Conservation (phyloP, 352 stramenopile genomes). For the Phytophthora litchii region DNA sequence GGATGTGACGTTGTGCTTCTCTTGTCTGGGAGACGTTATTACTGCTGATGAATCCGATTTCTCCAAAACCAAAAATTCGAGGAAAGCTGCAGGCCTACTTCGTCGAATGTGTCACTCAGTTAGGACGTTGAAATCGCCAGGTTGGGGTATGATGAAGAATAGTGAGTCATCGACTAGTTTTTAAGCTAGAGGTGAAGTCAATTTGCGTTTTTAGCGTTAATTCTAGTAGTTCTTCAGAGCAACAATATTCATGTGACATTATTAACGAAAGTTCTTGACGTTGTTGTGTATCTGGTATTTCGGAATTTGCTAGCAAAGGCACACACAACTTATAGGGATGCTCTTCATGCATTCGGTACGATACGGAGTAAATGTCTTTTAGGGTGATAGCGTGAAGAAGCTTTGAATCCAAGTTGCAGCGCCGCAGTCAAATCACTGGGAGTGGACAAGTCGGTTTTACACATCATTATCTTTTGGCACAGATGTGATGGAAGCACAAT, state of each 20-base stretch:
- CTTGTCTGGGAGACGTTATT: constrained; percentile 13
- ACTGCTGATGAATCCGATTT: constrained; percentile 8
- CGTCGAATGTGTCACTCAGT: constrained; percentile 20
- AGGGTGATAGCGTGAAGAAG: background rate
- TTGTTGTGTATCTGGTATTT: background rate
- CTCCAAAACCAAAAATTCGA: constrained; percentile 4
- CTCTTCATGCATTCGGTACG: no score
- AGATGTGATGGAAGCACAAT: constrained; percentile 12
- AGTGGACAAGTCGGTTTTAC: constrained; percentile 12
- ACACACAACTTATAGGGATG: no score
- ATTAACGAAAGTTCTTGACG: background rate
- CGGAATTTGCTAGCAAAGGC: background rate
- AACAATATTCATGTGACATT: background rate
- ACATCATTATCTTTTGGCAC: constrained; percentile 14
- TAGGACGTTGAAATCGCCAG: constrained; percentile 10
- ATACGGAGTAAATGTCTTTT: background rate
- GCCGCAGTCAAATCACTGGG: constrained; percentile 1
- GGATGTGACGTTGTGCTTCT: constrained; percentile 11
- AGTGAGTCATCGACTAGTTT: constrained; percentile 8
- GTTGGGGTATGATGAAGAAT: constrained; percentile 10
- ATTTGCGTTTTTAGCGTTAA: background rate
- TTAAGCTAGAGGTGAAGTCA: background rate
- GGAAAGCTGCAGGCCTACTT: constrained; percentile 2
- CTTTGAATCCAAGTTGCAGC: background rate
- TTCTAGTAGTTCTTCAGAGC: background rate